Conservation (phyloP, 192 early-diverging fungal species). For the Chytriomyces sp. region DNA sequence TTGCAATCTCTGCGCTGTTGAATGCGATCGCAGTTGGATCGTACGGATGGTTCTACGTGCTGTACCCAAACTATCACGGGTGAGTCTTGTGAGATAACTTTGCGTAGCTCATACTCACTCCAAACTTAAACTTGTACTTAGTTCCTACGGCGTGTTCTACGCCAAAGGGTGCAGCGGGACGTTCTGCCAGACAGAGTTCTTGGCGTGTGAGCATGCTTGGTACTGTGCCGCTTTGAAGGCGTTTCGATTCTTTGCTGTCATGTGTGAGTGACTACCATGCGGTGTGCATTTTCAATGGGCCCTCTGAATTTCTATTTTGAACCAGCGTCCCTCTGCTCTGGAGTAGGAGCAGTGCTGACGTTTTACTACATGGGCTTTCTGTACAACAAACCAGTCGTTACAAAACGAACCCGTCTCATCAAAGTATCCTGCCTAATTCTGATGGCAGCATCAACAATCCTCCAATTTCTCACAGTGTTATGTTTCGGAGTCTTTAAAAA, state of each 20-base stretch:
- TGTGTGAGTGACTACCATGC: background rate
- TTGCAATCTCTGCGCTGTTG: conserved; percentile 2
- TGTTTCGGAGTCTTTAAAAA: background rate
- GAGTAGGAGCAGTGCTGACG: background rate
- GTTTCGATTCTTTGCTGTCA: background rate
- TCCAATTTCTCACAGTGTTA: background rate
- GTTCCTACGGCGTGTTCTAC: background rate
- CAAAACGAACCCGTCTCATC: background rate
- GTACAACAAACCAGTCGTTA: background rate
- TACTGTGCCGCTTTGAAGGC: background rate
- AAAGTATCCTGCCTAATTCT: background rate
- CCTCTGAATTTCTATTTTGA: background rate
- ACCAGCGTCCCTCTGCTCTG: background rate
- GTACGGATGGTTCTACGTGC: conserved; percentile 3
- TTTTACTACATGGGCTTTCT: background rate
- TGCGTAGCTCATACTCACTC: too few relatives aligned
- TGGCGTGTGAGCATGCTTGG: background rate
- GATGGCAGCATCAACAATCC: background rate
- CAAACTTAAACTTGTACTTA: background rate
- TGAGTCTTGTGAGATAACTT: background rate
- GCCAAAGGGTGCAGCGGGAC: background rate
- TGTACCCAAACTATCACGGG: background rate
- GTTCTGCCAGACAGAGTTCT: background rate
- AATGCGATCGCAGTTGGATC: conserved; percentile 1
- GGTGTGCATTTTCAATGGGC: background rate